phyloP scores from a whole-genome alignment of 352 stramenopile species.

The Globisporangium uncinulatum region DNA sequence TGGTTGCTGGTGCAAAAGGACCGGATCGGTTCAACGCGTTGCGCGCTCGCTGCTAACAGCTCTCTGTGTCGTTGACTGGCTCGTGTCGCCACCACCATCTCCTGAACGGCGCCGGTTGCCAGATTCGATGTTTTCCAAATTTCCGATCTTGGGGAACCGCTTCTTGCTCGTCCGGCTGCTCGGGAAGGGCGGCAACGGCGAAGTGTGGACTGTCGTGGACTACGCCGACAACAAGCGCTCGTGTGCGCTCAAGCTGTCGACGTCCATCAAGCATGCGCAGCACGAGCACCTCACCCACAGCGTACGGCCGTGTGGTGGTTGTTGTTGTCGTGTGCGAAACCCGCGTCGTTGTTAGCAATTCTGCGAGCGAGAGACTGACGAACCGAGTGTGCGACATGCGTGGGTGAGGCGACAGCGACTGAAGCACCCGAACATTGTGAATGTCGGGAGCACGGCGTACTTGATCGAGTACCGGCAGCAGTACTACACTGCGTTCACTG shows the following conservation, averaged over 20 bases:
- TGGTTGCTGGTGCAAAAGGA: too few species aligned
- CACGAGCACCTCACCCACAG: slow-evolving; percentile 69
- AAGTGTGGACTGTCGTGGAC: slow-evolving; percentile 81
- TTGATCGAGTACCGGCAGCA: slow-evolving; percentile 65
- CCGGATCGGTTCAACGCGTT: too few species aligned
- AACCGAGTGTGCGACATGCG: neutral
- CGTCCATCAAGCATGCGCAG: slow-evolving; percentile 60
- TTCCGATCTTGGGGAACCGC: slow-evolving; percentile 62
- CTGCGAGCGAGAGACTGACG: too few species aligned
- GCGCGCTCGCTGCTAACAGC: too few species aligned
- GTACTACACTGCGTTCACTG: slow-evolving; percentile 71
- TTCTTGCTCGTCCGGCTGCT: slow-evolving; percentile 60
- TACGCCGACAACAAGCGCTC: slow-evolving; percentile 53
- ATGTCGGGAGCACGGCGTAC: slow-evolving; percentile 49
- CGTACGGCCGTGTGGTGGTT: slow-evolving; percentile 22
- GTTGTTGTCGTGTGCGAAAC: neutral
- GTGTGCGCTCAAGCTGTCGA: slow-evolving; percentile 70
- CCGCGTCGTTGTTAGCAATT: too few species aligned
- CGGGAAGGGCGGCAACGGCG: slow-evolving; percentile 71
- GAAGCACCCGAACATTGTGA: slow-evolving; percentile 63
- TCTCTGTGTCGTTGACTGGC: too few species aligned
- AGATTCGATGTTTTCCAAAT: slow-evolving; percentile 70
- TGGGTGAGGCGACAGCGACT: slow-evolving; percentile 32
- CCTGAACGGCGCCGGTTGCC: too few species aligned
- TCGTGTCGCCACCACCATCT: neutral